Conservation (phyloP, 2,329 filamentous ascomycete species). For the Apiospora aurea region DNA sequence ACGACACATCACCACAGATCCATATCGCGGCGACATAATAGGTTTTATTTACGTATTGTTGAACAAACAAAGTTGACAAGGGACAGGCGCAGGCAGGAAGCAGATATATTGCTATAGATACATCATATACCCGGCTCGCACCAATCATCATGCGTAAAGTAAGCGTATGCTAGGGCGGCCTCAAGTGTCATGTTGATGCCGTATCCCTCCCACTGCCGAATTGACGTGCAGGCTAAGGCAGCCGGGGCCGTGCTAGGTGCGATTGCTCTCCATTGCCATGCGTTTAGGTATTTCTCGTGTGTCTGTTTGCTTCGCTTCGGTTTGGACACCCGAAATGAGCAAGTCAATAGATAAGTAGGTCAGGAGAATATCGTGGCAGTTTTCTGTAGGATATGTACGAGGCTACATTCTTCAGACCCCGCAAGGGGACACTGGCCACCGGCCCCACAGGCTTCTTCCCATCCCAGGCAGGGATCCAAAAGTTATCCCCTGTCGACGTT, state of each 20-base stretch:
- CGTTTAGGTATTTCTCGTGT: background rate
- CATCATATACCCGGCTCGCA: background rate
- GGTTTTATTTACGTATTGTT: background rate
- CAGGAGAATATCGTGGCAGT: background rate
- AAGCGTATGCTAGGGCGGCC: background rate
- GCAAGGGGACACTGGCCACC: background rate
- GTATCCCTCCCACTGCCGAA: background rate
- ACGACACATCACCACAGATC: constrained; percentile 8
- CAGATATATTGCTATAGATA: background rate
- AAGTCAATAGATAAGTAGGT: background rate
- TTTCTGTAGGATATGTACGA: constrained; percentile 7
- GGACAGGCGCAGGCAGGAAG: background rate
- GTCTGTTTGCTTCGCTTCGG: background rate
- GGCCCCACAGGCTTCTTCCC: background rate
- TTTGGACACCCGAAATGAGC: background rate
- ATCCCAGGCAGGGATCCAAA: background rate
- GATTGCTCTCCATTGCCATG: constrained; percentile 1
- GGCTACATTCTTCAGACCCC: constrained; percentile 6
- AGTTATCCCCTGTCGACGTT: background rate
- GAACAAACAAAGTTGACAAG: background rate
- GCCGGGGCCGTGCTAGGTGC: background rate
- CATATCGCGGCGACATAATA: background rate
- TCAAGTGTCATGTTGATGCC: background rate
- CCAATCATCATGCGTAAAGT: background rate
- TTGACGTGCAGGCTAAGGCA: constrained; percentile 18